A percentile compares a stretch with the other conserved stretches of the same genome.
Evolutionary conservation across 2,329 filamentous ascomycete genomes (phyloP).

Genomic region (Leptographium radiaticola): DNA sequence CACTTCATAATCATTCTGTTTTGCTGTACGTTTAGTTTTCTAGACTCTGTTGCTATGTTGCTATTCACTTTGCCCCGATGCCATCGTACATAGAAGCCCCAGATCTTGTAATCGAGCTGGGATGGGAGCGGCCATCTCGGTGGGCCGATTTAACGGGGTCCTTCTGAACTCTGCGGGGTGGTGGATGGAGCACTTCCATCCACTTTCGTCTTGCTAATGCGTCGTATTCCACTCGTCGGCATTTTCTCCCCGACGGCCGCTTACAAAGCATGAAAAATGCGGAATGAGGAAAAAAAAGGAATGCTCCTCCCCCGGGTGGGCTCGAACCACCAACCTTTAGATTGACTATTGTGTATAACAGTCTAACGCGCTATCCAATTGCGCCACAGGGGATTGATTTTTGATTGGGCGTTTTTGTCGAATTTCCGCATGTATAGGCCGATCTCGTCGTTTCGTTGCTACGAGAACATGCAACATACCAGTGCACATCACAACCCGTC

Average conservation of each 20-base stretch:
- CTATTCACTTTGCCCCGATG: no score
- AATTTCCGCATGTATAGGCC: neutral
- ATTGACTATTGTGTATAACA: conserved; percentile 1
- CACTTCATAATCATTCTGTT: no score
- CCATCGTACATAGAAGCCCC: no score
- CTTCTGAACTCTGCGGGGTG: neutral
- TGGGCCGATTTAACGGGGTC: neutral
- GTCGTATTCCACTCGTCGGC: neutral
- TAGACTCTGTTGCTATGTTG: no score
- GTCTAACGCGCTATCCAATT: conserved; percentile 8
- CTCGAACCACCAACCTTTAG: conserved; percentile 5
- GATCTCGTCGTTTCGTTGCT: no score
- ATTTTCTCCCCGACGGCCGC: neutral
- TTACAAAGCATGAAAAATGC: neutral
- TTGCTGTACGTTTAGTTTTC: no score
- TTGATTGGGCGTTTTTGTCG: neutral
- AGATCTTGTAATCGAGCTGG: no score
- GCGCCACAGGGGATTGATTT: conserved; percentile 4
- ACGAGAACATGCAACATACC: neutral
- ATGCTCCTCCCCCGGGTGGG: conserved; percentile 2
- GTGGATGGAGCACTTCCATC: neutral
- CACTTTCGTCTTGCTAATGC: neutral
- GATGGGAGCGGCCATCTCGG: neutral
- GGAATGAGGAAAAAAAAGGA: neutral
- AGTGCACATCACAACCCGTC: no score